These are phyloP conservation scores for Stramenopiles sp. DNA, from an alignment of 352 stramenopile species.

Conservation along the genomic window DNA sequence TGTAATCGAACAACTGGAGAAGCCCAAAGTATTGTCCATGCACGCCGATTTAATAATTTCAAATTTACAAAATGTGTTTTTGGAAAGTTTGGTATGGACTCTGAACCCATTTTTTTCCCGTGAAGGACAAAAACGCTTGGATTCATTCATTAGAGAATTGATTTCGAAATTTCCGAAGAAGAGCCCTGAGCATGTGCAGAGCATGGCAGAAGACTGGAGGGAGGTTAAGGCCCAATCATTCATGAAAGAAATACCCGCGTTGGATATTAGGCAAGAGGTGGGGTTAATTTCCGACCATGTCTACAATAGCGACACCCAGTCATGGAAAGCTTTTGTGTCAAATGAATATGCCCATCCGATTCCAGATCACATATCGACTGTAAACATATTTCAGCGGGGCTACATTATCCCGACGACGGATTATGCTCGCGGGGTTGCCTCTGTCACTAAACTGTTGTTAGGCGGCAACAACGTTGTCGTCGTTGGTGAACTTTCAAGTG, in stretches of 20 bases:
- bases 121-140: background rate
- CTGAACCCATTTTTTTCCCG: background rate
- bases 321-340: background rate
- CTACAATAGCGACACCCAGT: background rate
- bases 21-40: background rate
- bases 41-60: background rate
- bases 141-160: background rate
- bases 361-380: background rate
- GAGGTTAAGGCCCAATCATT: background rate
- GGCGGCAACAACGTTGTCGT: background rate
- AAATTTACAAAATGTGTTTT: background rate
- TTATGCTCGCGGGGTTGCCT: background rate
- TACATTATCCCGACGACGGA: background rate
- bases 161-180: background rate
- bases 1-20: background rate
- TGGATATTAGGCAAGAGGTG: too few relatives aligned
- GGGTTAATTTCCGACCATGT: background rate
- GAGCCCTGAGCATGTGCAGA: background rate
- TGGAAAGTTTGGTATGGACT: background rate
- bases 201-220: background rate
- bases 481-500: background rate
- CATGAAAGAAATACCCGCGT: background rate
- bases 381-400: background rate
- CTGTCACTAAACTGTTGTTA: background rate
- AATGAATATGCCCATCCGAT: background rate